Evolutionary conservation across 805 yeast species (phyloP).

Genomic region (Candida silvicultrix): DNA sequence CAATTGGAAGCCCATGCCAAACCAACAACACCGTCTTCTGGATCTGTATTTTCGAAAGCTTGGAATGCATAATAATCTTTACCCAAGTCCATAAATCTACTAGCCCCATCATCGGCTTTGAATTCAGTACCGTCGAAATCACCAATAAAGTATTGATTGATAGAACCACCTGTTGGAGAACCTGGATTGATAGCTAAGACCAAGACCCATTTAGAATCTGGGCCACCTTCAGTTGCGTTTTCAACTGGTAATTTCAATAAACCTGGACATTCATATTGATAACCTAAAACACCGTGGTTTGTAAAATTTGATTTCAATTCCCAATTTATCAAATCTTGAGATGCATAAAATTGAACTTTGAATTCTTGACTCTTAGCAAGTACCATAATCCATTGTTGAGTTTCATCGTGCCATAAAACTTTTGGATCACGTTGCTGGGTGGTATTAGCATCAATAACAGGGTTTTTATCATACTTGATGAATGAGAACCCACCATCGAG

Average conservation of each 20-base stretch:
- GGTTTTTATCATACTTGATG: slow-evolving; percentile 21
- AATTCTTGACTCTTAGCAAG: slow-evolving; percentile 23
- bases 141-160: slow-evolving; percentile 34
- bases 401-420: slow-evolving; percentile 25
- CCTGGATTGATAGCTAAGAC: slow-evolving; percentile 37
- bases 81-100: slow-evolving; percentile 28
- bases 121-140: slow-evolving; percentile 34
- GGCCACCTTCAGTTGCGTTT: slow-evolving; percentile 9
- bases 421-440: slow-evolving; percentile 28
- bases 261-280: slow-evolving; percentile 37
- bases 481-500: slow-evolving; percentile 28
- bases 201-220: slow-evolving; percentile 28
- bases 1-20: slow-evolving; percentile 39
- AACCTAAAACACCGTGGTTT: slow-evolving; percentile 25
- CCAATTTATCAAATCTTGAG: slow-evolving; percentile 23
- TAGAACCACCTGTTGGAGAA: slow-evolving; percentile 33
- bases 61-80: slow-evolving; percentile 36
- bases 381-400: slow-evolving; percentile 24
- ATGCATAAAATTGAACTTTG: slow-evolving; percentile 22
- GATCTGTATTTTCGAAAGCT: slow-evolving; percentile 24
- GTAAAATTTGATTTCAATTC: slow-evolving; percentile 22
- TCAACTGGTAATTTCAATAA: slow-evolving; percentile 25
- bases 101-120: slow-evolving; percentile 23
- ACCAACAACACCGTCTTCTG: slow-evolving; percentile 24
- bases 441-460: slow-evolving; percentile 24